Evolutionary conservation across 129 eudicot genomes (phyloP).

Genomic region (Heracleum sosnowskyi): DNA sequence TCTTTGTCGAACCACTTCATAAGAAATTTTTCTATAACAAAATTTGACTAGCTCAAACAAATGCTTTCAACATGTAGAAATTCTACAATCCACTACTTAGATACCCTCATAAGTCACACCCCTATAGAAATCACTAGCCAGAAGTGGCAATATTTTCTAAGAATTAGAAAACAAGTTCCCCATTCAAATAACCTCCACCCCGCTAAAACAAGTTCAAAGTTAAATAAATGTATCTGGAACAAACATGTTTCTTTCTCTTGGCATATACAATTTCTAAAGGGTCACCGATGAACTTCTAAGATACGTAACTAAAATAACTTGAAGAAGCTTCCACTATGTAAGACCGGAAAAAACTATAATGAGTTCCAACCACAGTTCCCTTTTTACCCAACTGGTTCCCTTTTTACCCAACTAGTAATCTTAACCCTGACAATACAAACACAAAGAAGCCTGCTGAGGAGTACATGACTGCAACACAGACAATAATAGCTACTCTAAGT

Average conservation of each 20-base stretch:
- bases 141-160: neutral
- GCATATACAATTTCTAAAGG: neutral
- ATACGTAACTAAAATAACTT: neutral
- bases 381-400: too few relatives aligned
- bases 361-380: neutral
- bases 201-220: neutral
- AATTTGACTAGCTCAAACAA: neutral
- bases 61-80: neutral
- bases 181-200: too few relatives aligned
- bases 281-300: neutral
- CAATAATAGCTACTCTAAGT: neutral
- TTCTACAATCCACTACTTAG: neutral
- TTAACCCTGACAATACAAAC: too few relatives aligned
- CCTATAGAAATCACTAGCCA: neutral
- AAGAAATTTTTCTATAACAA: neutral
- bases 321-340: neutral
- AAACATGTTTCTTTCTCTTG: neutral
- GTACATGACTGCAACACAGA: neutral
- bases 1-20: neutral
- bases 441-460: neutral
- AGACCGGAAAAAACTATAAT: neutral
- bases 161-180: too few relatives aligned
- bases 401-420: neutral
- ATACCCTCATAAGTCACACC: too few relatives aligned
- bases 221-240: neutral